Evolutionary conservation across 2,329 filamentous ascomycete species (phyloP).

Genomic region (Botrytis cinerea): DNA sequence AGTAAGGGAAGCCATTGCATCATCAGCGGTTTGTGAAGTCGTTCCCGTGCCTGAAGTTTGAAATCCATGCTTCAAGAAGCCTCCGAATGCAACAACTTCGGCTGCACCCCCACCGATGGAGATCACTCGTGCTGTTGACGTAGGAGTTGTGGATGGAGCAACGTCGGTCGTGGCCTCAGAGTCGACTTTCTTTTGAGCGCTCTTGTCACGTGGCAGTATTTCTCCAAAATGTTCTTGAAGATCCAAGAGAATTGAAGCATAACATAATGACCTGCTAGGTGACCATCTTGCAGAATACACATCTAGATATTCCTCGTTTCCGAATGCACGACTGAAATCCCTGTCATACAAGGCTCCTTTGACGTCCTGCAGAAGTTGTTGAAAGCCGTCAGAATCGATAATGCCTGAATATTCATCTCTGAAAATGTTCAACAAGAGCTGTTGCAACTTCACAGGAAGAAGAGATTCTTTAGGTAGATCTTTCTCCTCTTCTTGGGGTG

Average conservation of each 20-base stretch:
- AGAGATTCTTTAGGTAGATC: constrained; percentile 21
- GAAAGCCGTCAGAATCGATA: constrained; percentile 51
- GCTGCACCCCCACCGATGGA: constrained; percentile 54
- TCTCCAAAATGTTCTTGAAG: constrained; percentile 17
- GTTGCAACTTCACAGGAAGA: constrained; percentile 59
- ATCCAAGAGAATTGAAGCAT: constrained; percentile 55
- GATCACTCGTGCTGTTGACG: constrained; percentile 27
- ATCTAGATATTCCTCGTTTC: constrained; percentile 66
- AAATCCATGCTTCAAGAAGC: constrained; percentile 48
- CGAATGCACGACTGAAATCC: constrained; percentile 82
- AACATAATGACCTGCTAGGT: constrained; percentile 79
- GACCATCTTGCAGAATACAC: constrained; percentile 92
- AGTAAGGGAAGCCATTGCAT: constrained; percentile 24
- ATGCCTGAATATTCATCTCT: constrained; percentile 59
- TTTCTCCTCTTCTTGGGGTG: constrained; percentile 22
- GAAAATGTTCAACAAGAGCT: constrained; percentile 74
- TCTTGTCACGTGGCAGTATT: constrained; percentile 19
- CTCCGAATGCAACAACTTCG: constrained; percentile 65
- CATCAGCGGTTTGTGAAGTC: constrained; percentile 10
- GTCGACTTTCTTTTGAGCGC: not conserved
- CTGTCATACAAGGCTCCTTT: constrained; percentile 85
- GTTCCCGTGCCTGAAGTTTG: constrained; percentile 21
- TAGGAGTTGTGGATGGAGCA: constrained; percentile 1
- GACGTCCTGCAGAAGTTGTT: constrained; percentile 70
- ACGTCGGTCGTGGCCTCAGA: not conserved